phyloP scores from a whole-genome alignment of 371 early-diverging fungal genomes.

The Haplosporangium sp. region DNA sequence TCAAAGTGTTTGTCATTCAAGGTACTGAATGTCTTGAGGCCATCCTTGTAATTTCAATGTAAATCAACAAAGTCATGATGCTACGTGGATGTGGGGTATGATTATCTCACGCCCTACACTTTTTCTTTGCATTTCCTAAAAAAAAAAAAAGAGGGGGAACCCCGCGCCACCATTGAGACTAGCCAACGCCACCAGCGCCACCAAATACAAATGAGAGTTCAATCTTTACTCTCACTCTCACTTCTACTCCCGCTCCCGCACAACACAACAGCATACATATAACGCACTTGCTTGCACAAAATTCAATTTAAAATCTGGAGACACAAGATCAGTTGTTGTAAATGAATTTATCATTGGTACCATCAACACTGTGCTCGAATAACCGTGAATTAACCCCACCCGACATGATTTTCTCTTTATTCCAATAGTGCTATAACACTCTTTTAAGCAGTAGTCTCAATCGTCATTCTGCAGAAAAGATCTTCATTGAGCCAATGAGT shows the following conservation, averaged over 20 bases:
- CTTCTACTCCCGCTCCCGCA: not conserved
- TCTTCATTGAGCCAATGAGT: constrained; percentile 11
- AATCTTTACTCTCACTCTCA: not conserved
- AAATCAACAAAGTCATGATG: too few species aligned
- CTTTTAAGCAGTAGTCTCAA: too few species aligned
- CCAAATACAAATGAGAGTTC: not conserved
- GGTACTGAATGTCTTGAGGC: too few species aligned
- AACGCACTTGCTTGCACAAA: not conserved
- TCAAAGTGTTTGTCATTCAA: too few species aligned
- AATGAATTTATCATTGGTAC: not conserved
- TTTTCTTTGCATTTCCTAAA: too few species aligned
- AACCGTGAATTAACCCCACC: not conserved
- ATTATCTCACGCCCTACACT: too few species aligned
- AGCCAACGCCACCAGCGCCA: constrained; percentile 1
- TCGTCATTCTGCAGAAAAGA: not conserved
- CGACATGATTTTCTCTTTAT: not conserved
- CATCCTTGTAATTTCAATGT: not conserved
- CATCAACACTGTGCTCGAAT: not conserved
- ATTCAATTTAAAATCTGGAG: not conserved
- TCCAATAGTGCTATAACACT: too few species aligned
- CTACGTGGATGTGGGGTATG: too few species aligned
- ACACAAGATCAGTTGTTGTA: not conserved
- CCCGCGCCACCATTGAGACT: not conserved
- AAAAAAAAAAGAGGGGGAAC: not conserved
- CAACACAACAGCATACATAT: not conserved